Percentiles rank a stretch among this genome's conserved stretches.
phyloP scores from a whole-genome alignment of 495 filamentous ascomycete genomes.

The Clohesyomyces aquaticus region DNA sequence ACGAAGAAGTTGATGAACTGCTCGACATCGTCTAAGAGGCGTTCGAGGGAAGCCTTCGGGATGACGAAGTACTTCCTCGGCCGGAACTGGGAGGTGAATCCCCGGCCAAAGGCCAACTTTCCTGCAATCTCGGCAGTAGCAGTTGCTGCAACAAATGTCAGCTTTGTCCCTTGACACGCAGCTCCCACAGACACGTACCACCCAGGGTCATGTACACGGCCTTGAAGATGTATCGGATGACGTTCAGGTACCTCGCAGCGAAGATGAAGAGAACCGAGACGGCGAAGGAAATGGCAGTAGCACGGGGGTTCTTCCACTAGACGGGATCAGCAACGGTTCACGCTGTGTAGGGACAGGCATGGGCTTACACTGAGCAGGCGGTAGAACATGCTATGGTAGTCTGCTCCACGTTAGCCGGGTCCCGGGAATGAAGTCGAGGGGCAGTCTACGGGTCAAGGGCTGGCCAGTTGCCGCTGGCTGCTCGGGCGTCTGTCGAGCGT shows the following conservation, averaged over 20 bases:
- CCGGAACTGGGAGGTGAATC: constrained; percentile 82
- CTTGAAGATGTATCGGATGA: constrained; percentile 88
- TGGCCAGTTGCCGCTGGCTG: constrained; percentile 79
- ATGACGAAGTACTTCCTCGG: constrained; percentile 92
- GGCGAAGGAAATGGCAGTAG: constrained; percentile 82
- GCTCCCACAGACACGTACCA: constrained; percentile 52
- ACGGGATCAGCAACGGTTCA: constrained; percentile 41
- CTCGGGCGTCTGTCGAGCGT: constrained; percentile 67
- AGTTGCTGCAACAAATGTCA: constrained; percentile 56
- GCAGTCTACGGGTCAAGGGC: constrained; percentile 72
- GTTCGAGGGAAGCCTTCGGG: constrained; percentile 79
- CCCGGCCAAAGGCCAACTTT: constrained; percentile 72
- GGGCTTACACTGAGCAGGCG: constrained; percentile 74
- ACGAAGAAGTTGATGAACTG: constrained; percentile 97
- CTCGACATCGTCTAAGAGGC: constrained; percentile 78
- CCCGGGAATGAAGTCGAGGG: not conserved
- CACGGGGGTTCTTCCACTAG: constrained; percentile 73
- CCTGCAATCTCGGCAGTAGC: constrained; percentile 77
- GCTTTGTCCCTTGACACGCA: constrained; percentile 1
- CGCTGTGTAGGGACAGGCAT: constrained; percentile 16
- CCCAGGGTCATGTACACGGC: constrained; percentile 70
- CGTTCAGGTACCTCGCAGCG: constrained; percentile 83
- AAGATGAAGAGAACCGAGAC: constrained; percentile 79
- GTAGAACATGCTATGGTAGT: constrained; percentile 96
- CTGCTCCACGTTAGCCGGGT: constrained; percentile 43